phyloP scores from a whole-genome alignment of 2,329 filamentous ascomycete species.

The Aureobasidium sp. region DNA sequence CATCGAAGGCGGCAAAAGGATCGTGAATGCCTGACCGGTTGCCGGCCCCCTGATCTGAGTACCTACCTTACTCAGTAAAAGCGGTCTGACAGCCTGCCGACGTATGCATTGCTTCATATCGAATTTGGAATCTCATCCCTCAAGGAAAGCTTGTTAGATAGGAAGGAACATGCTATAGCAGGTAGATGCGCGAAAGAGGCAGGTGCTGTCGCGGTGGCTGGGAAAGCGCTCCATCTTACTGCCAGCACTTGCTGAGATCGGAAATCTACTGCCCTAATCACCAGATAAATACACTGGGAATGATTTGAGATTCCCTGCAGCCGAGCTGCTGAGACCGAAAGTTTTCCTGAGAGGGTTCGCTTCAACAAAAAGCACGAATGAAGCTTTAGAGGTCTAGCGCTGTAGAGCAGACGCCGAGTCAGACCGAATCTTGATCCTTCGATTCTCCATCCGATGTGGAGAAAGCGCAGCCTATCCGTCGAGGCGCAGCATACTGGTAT shows the following conservation, averaged over 20 bases:
- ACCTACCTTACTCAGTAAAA: not conserved
- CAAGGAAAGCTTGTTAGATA: constrained; percentile 1
- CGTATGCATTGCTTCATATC: not conserved
- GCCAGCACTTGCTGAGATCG: not conserved
- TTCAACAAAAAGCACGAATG: not conserved
- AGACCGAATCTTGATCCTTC: not conserved
- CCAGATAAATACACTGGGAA: not conserved
- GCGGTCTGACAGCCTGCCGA: not conserved
- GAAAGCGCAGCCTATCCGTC: not conserved
- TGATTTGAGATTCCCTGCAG: not conserved
- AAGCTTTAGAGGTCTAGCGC: not conserved
- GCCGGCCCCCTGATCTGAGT: not conserved
- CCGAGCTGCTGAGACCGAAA: not conserved
- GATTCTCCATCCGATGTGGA: not conserved
- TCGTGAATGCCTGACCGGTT: not conserved
- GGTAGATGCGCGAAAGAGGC: not conserved
- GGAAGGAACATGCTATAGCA: not conserved
- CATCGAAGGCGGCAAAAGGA: not conserved
- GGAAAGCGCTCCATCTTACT: not conserved
- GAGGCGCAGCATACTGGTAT: constrained; percentile 6
- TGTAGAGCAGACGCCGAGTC: not conserved
- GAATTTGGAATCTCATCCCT: not conserved
- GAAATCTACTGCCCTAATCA: not conserved
- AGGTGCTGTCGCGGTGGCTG: constrained; percentile 2
- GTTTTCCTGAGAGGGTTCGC: not conserved